Percentiles rank a stretch among this genome's conserved stretches.
Evolutionary conservation across 129 eudicot species (phyloP).

Genomic region (Chrysanthemum seticuspe): DNA sequence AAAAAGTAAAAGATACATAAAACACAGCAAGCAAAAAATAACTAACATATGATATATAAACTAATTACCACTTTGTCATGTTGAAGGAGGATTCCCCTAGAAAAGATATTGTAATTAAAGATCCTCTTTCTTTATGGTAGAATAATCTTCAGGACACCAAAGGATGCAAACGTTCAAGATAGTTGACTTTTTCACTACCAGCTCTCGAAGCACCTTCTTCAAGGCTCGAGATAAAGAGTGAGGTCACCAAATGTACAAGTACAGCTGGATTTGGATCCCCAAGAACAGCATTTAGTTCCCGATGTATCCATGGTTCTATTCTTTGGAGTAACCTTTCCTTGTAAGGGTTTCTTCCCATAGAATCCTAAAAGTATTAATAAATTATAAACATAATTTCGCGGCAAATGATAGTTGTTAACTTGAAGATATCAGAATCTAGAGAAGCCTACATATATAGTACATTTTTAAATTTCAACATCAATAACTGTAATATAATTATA

Average conservation of each 20-base stretch:
- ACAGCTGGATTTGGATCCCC: constrained; percentile 69
- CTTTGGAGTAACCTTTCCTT: constrained; percentile 45
- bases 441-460: too few relatives aligned
- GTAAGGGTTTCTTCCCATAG: constrained; percentile 25
- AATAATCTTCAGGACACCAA: too few relatives aligned
- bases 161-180: constrained; percentile 47
- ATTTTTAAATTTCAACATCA: too few relatives aligned
- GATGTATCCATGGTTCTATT: constrained; percentile 70
- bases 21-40: too few relatives aligned
- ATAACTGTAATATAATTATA: too few relatives aligned
- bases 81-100: too few relatives aligned
- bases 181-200: constrained; percentile 24
- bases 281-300: constrained; percentile 64
- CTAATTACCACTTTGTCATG: too few relatives aligned
- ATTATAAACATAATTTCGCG: background rate
- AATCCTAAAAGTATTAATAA: constrained; percentile 23
- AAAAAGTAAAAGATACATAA: too few relatives aligned
- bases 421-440: constrained; percentile 13
- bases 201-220: constrained; percentile 29
- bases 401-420: background rate
- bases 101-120: too few relatives aligned
- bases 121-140: too few relatives aligned
- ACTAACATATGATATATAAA: too few relatives aligned
- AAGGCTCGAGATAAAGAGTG: constrained; percentile 48
- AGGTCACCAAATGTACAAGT: constrained; percentile 64